phyloP scores from a whole-genome alignment of 2,329 filamentous ascomycete species.

The Phaeosphaeriaceae sp. region DNA sequence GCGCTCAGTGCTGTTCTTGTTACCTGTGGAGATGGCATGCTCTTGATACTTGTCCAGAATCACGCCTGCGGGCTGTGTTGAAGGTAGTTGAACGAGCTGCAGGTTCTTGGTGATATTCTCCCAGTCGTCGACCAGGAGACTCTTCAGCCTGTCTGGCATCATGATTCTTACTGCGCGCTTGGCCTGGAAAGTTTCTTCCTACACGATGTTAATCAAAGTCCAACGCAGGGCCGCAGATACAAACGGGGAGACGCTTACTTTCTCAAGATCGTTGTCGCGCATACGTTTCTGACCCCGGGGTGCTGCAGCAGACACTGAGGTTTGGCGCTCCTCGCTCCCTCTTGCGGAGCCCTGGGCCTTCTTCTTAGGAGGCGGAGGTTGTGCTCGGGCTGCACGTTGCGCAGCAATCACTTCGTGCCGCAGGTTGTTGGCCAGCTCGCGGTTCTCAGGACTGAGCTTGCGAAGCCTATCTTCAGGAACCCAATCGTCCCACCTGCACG shows the following conservation, averaged over 20 bases:
- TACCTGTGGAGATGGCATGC: conserved; percentile 69
- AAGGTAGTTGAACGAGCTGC: conserved; percentile 85
- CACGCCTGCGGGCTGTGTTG: conserved; percentile 73
- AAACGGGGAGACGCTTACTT: conserved; percentile 58
- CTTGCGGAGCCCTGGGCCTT: conserved; percentile 68
- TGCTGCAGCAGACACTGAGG: conserved; percentile 60
- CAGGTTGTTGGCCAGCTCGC: conserved; percentile 80
- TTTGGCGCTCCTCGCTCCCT: conserved; percentile 79
- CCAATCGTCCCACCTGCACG: conserved; percentile 91
- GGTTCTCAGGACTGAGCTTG: conserved; percentile 94
- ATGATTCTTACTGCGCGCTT: conserved; percentile 85
- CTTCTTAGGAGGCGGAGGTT: conserved; percentile 58
- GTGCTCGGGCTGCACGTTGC: conserved; percentile 55
- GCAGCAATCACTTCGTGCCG: conserved; percentile 71
- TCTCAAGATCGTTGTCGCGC: conserved; percentile 83
- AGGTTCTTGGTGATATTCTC: conserved; percentile 97
- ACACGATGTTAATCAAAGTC: conserved; percentile 14
- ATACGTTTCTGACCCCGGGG: conserved; percentile 75
- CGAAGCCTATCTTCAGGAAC: conserved; percentile 91
- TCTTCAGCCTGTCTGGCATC: conserved; percentile 89
- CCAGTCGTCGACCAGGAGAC: conserved; percentile 95
- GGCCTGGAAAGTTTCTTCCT: conserved; percentile 89
- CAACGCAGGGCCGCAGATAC: background rate
- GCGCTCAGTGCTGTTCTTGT: conserved; percentile 69
- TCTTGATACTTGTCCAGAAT: conserved; percentile 85